Base-by-base conservation (phyloP, 768 basidiomycete genomes). In the Ramaria sp. region DNA sequence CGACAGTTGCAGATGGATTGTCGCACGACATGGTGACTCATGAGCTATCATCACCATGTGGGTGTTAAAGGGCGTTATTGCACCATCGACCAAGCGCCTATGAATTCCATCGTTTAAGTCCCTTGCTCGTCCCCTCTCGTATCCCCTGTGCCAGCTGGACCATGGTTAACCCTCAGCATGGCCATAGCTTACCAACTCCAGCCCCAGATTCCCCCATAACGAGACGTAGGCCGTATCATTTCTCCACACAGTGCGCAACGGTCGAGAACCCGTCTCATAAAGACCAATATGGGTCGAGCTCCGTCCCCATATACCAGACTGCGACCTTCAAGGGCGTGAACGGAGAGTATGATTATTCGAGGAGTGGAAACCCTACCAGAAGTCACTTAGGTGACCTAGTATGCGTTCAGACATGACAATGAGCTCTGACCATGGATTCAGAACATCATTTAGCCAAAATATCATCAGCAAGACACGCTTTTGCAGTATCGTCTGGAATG, bases 371-470 rank as follows among this genome's bases (percentile, higher is more conserved):
- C 67, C 96, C 96, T 2, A 99, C 96, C 7, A 76, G 96, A 66
- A 92, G 82, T 49, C 92, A 96, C 69, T 79, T 99, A 56, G 89
- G 95, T 96, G 59, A 24, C 13, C 15, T 10, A 30, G 15, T 5
- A 13, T 32, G 27, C 16, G 36, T 28, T 18, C 52, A 25, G 34
- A 27, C 37, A 43, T 36, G 30, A 16, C 57, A 36, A 44, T 52
- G 34, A 36, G 57, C 48, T 48, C 16, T 38, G 55, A 44, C 49
- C n/a, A n/a, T 41, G 45, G 24, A 43, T 27, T 43, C 65, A 98
- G 96, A 98, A 67, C 90, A 97, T 61, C 96, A 98, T 66, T 77
- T 99, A 45, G 95, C 95, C 56, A 92, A 97, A 73, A 92, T 99
- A 62, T 96, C 94, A 32, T 89, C 88, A 27, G 92, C 94, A 5